These are phyloP conservation scores for Phytopythium aichiense DNA, from an alignment of 352 stramenopile species.

Conservation along the genomic window DNA sequence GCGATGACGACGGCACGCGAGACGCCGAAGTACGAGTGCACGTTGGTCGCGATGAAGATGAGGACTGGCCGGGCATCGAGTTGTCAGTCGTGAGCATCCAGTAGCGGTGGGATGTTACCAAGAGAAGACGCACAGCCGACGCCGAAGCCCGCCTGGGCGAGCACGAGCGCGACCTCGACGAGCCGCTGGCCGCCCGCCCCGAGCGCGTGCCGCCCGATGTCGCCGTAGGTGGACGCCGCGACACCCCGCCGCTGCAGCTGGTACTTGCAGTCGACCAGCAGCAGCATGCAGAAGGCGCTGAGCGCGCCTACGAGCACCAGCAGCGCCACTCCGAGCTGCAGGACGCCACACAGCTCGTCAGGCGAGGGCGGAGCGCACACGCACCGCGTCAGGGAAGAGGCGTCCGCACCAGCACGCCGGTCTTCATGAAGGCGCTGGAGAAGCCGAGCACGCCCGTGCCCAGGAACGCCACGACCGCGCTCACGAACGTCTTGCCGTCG, in stretches of 20 bases:
- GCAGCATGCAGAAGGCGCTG: constrained; percentile 67
- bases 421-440: constrained; percentile 87
- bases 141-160: constrained; percentile 87
- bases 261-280: constrained; percentile 80
- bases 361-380: not conserved
- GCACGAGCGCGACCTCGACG: constrained; percentile 81
- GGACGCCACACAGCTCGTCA: not conserved
- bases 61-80: constrained; percentile 43
- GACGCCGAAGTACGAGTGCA: constrained; percentile 65
- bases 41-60: constrained; percentile 90
- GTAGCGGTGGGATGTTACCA: not conserved
- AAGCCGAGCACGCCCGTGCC: constrained; percentile 88
- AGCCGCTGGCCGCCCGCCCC: constrained; percentile 62
- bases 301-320: constrained; percentile 41
- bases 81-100: not conserved
- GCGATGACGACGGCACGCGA: constrained; percentile 47
- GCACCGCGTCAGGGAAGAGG: too few species aligned
- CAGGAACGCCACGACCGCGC: constrained; percentile 89
- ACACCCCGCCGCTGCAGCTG: constrained; percentile 52
- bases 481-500: constrained; percentile 61
- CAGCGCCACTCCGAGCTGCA: constrained; percentile 48
- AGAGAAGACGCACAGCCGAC: constrained; percentile 60
- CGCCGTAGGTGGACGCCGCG: constrained; percentile 67
- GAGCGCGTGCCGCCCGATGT: constrained; percentile 81
- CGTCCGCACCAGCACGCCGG: constrained; percentile 66